Base-by-base conservation (phyloP, 768 basidiomycete species). In the Holtermanniella nyarrowii region DNA sequence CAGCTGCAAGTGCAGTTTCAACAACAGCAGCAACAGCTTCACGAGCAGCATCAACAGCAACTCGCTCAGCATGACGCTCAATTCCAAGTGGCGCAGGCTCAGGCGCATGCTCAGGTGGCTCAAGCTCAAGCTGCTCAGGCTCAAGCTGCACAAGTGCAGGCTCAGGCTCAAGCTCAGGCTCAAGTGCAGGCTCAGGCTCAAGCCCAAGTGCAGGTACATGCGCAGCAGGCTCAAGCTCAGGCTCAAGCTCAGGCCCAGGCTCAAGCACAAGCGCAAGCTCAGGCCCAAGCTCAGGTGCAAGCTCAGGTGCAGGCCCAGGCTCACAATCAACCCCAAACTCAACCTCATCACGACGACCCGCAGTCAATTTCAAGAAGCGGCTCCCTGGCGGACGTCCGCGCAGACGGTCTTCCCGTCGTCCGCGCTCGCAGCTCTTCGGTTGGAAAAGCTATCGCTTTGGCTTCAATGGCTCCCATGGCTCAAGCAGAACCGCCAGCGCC, bases 351-450 rank as follows among this genome's bases (percentile, higher is more conserved):
- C n/a, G n/a, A n/a, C n/a, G n/a, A n/a, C n/a, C n/a, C n/a, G n/a
- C n/a, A 41, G 52, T 27, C 51, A 56, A 39, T 23, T 44, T 24
- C 55, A 54, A 44, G 55, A 53, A 7, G 41, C 44, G 4, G 53
- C 49, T 1, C 52, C 5, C 49, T 48, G 5, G 44, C 48, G 42
- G 40, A 41, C 40, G 52, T 46, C 42, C 48, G 50, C 20, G 50
- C 57, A 13, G 58, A 59, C 43, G 62, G 60, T 2, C 39, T 52
- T 43, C 62, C 59, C 2, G 61, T 67, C 44, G 55, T 54, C 10
- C 56, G 68, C 12, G 54, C 60, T 22, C 55, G 68, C 37, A 63
- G 63, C 31, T 46, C 61, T 1, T 63, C 60, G 13, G 54, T 59
- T 7, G 53, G 56, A 41, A 61, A 61, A 37, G 55, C 60, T 25